Conservation (phyloP, 176 grass and related monocot genomes). For the Oryza coarctata region DNA sequence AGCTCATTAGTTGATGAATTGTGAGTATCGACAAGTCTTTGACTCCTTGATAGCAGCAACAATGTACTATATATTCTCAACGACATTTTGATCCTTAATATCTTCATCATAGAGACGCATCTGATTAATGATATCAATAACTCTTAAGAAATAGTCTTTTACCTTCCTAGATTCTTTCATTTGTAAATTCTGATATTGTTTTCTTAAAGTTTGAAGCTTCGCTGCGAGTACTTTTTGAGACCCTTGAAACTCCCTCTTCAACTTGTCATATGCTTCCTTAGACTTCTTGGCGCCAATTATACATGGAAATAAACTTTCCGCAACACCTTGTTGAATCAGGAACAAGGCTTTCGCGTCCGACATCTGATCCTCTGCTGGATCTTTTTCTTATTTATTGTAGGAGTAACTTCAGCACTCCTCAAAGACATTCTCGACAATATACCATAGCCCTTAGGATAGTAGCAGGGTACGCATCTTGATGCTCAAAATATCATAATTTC, state of each 20-base stretch:
- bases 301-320: too few species aligned
- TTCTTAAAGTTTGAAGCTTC: too few species aligned
- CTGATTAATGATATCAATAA: not conserved
- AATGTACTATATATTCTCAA: not conserved
- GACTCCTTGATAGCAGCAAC: not conserved
- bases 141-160: too few species aligned
- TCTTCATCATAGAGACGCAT: not conserved
- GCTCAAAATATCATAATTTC: not conserved
- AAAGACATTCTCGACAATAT: not conserved
- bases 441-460: not conserved
- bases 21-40: not conserved
- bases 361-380: not conserved
- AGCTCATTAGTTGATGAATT: constrained; percentile 7
- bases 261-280: not conserved
- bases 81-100: not conserved
- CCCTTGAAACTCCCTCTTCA: not conserved
- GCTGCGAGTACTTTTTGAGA: not conserved
- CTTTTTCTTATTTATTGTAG: not conserved
- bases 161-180: not conserved
- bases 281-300: not conserved
- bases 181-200: too few species aligned
- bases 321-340: too few species aligned
- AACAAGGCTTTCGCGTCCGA: not conserved
- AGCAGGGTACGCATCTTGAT: not conserved
- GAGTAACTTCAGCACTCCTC: not conserved